Conservation (phyloP, 306 rosid genomes). For the Trichosanthes cucumerina region DNA sequence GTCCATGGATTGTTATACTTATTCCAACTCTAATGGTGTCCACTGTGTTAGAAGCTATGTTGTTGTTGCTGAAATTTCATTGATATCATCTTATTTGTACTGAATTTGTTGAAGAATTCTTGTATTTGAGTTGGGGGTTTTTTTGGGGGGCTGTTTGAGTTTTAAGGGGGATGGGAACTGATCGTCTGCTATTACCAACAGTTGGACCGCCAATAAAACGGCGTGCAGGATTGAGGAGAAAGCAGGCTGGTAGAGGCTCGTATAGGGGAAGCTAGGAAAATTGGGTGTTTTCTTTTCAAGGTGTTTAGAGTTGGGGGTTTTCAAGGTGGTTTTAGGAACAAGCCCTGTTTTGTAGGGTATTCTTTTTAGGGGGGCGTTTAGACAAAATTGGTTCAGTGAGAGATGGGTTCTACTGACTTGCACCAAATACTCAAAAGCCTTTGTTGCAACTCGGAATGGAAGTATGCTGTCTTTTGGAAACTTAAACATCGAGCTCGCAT, state of each 20-base stretch:
- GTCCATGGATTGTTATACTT: constrained; percentile 30
- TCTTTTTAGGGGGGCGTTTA: constrained; percentile 18
- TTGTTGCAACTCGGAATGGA: constrained; percentile 80
- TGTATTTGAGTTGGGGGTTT: constrained; percentile 9
- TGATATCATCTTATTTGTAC: background rate
- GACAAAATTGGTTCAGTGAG: constrained; percentile 21
- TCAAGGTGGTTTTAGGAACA: background rate
- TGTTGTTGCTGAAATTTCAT: background rate
- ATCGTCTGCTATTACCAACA: constrained; percentile 60
- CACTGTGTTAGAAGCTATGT: background rate
- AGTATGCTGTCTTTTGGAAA: constrained; percentile 92
- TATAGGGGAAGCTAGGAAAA: constrained; percentile 84
- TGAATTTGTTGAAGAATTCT: constrained; percentile 21
- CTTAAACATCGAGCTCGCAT: constrained; percentile 72
- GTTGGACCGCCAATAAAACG: constrained; percentile 98
- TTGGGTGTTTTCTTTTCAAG: background rate
- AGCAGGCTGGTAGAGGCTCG: constrained; percentile 99
- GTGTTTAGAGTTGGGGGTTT: constrained; percentile 8
- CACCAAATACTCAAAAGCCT: constrained; percentile 60
- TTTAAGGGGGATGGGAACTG: constrained; percentile 71
- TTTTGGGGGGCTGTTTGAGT: constrained; percentile 22
- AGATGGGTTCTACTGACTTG: constrained; percentile 56
- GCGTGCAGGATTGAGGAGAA: constrained; percentile 97
- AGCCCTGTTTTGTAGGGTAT: background rate
- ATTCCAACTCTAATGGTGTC: constrained; percentile 15